These are phyloP conservation scores for Podospora fimiseda DNA, from an alignment of 495 filamentous ascomycete genomes.

Conservation along the genomic window DNA sequence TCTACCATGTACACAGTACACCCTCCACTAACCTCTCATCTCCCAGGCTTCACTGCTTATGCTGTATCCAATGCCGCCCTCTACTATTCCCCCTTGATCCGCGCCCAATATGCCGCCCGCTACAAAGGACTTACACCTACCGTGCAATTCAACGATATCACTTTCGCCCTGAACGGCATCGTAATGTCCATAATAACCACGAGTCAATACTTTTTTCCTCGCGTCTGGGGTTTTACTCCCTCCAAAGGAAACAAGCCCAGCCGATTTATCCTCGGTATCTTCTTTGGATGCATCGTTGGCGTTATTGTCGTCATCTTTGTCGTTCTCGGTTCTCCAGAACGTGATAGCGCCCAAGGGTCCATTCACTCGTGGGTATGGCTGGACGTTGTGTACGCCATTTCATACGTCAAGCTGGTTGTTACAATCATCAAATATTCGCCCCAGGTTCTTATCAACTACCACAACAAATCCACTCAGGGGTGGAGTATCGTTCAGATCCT, in stretches of 20 bases:
- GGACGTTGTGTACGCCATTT: slow-evolving; percentile 62
- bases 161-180: slow-evolving; percentile 73
- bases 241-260: slow-evolving; percentile 49
- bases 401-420: slow-evolving; percentile 82
- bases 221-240: slow-evolving; percentile 68
- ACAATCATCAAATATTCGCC: slow-evolving; percentile 90
- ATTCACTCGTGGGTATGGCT: slow-evolving; percentile 38
- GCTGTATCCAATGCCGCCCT: slow-evolving; percentile 64
- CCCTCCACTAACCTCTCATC: neutral
- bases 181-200: slow-evolving; percentile 59
- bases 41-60: slow-evolving; percentile 69
- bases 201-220: slow-evolving; percentile 65
- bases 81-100: slow-evolving; percentile 70
- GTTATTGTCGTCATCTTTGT: slow-evolving; percentile 51
- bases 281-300: slow-evolving; percentile 56
- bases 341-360: slow-evolving; percentile 28
- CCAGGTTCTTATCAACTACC: slow-evolving; percentile 75
- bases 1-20: neutral
- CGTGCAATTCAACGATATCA: slow-evolving; percentile 83
- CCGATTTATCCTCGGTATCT: slow-evolving; percentile 57
- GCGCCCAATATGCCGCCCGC: slow-evolving; percentile 76
- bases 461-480: slow-evolving; percentile 72
- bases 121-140: slow-evolving; percentile 68
- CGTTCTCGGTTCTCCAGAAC: slow-evolving; percentile 49
- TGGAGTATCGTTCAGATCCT: slow-evolving; percentile 84